phyloP scores from a whole-genome alignment of 2,329 filamentous ascomycete genomes.

The Orbilia blumenaviensis region DNA sequence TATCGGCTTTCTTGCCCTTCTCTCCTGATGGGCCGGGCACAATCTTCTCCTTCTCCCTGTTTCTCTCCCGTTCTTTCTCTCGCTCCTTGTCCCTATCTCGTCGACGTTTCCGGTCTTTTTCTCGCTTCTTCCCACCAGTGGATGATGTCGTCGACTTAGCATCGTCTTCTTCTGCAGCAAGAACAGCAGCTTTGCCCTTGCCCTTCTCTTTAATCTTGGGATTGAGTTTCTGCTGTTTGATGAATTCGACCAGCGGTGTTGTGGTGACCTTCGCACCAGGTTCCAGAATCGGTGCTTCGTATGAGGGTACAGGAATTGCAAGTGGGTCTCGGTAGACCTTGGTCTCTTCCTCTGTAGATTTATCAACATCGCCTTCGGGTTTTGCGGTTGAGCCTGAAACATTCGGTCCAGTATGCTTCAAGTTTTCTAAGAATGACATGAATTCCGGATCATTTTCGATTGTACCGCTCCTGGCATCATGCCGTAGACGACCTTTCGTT shows the following conservation, averaged over 20 bases:
- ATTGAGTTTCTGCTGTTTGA: constrained; percentile 90
- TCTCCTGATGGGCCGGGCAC: constrained; percentile 13
- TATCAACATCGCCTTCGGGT: constrained; percentile 64
- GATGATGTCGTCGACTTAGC: constrained; percentile 48
- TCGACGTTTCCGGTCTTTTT: constrained; percentile 44
- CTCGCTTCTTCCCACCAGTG: constrained; percentile 41
- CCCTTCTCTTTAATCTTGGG: constrained; percentile 57
- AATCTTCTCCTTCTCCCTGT: constrained; percentile 27
- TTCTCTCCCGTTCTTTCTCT: constrained; percentile 55
- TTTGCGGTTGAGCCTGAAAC: constrained; percentile 64
- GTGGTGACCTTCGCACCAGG: constrained; percentile 72
- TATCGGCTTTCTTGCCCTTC: constrained; percentile 28
- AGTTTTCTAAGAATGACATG: constrained; percentile 85
- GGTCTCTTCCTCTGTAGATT: constrained; percentile 63
- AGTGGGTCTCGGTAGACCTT: constrained; percentile 55
- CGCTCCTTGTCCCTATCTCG: constrained; percentile 57
- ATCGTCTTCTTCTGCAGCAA: constrained; percentile 44
- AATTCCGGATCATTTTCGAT: constrained; percentile 98
- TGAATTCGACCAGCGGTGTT: constrained; percentile 87
- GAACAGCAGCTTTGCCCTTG: constrained; percentile 43
- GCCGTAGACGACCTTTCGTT: constrained; percentile 70
- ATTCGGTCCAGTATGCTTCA: constrained; percentile 73
- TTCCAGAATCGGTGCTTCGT: constrained; percentile 53
- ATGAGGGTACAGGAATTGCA: constrained; percentile 54
- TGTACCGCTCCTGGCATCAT: constrained; percentile 86